Base-by-base conservation (phyloP, 1,284 basidiomycete genomes). In the Clitocybe nebularis region DNA sequence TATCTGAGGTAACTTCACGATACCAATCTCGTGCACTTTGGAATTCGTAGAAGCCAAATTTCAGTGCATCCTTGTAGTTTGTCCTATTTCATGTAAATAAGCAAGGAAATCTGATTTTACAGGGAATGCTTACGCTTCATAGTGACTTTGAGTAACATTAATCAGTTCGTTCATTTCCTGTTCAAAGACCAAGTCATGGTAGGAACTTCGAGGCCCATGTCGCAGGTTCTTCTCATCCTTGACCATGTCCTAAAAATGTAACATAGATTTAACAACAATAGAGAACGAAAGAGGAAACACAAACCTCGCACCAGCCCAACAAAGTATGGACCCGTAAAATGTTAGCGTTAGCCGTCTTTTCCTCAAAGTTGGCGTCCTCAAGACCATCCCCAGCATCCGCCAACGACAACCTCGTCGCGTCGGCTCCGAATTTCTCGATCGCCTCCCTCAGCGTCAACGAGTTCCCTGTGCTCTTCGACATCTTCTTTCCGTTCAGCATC, bases 401-500 rank as follows among this genome's bases (percentile, higher is more conserved):
- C 59, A 99, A 77, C 26, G 84, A 81, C 68, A 99, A 70, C 49
- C 96, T 79, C 57, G 90, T 95, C 24, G 95, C 92, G 61, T 95
- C 92, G 17, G 93, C 89, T 41, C 92, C 93, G 58, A 94, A 95
- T 70, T 95, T 93, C 59, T 79, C 71, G 40, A 93, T 75, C 6
- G 81, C 74, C 58, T 93, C 82, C 38, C 79, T 71, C 56, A 93
- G 66, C 1, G 89, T 93, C 69, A 93, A 67, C 30, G 81, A 87
- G 62, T 93, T 93, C 10, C 92, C 96, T 34, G 90, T 96, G 64
- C 89, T 91, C 79, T 99, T 98, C 45, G 83, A 86, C 96, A 99
- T 99, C 76, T 99, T 99, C 74, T 94, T 89, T 25, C 95, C 95
- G 67, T 99, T 99, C 62, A 99, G 68, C 89, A 95, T 89, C 69